phyloP scores from a whole-genome alignment of 371 early-diverging fungal genomes.

The Mortierella sp. region DNA sequence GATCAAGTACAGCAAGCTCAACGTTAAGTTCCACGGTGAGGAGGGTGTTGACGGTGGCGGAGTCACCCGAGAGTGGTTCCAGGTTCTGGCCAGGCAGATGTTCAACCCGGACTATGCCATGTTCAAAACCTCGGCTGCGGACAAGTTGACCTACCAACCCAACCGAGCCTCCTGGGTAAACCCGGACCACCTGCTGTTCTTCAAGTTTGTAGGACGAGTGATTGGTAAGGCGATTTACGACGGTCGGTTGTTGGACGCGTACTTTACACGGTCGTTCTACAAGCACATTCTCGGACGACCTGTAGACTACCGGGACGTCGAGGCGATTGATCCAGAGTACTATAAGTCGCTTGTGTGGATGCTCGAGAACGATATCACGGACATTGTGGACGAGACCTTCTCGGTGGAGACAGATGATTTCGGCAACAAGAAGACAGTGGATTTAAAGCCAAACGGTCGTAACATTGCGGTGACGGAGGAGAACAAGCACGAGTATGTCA shows the following conservation, averaged over 20 bases:
- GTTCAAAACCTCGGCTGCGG: conserved; percentile 98
- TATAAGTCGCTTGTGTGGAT: conserved; percentile 95
- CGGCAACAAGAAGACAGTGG: conserved; percentile 92
- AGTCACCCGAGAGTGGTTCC: conserved; percentile 96
- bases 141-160: conserved; percentile 97
- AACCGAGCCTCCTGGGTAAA: conserved; percentile 97
- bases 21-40: conserved; percentile 98
- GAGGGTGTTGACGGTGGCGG: conserved; percentile 99
- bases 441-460: conserved; percentile 92
- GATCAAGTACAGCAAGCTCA: conserved; percentile 94
- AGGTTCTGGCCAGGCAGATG: conserved; percentile 97
- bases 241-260: conserved; percentile 96
- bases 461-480: conserved; percentile 96
- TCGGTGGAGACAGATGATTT: conserved; percentile 94
- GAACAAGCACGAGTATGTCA: conserved; percentile 97
- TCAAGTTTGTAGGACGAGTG: conserved; percentile 98
- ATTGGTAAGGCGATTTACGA: conserved; percentile 98
- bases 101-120: conserved; percentile 98
- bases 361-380: conserved; percentile 90
- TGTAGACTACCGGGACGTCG: conserved; percentile 92
- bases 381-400: conserved; percentile 91
- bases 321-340: conserved; percentile 96
- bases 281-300: conserved; percentile 95
- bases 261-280: conserved; percentile 97
- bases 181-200: conserved; percentile 98